These are phyloP conservation scores for Graphilbum ipis-grandicollis DNA, from an alignment of 2,329 filamentous ascomycete species.

Conservation along the genomic window DNA sequence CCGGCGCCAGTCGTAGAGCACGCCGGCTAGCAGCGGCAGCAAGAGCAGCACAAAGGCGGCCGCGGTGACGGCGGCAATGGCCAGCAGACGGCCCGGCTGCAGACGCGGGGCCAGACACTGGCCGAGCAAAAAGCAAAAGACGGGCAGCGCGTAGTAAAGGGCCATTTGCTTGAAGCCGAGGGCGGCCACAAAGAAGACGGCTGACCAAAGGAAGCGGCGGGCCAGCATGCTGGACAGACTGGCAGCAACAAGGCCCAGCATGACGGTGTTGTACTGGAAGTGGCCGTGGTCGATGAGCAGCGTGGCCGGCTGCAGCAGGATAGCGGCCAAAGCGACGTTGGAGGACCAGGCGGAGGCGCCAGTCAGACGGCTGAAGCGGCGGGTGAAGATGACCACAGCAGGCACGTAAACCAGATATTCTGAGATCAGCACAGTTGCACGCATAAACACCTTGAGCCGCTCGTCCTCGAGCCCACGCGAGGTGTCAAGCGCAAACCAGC, in stretches of 20 bases:
- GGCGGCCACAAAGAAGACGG: constrained; percentile 82
- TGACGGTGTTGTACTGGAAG: constrained; percentile 98
- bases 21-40: constrained; percentile 38
- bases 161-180: constrained; percentile 99
- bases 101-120: constrained; percentile 64
- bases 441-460: constrained; percentile 84
- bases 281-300: constrained; percentile 90
- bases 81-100: constrained; percentile 49
- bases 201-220: constrained; percentile 71
- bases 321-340: constrained; percentile 70
- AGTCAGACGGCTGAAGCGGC: constrained; percentile 60
- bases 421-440: constrained; percentile 74
- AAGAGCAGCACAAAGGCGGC: constrained; percentile 59
- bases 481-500: constrained; percentile 73
- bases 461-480: constrained; percentile 71
- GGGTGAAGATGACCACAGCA: constrained; percentile 67
- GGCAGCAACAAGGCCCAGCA: constrained; percentile 80
- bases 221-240: constrained; percentile 80
- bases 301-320: constrained; percentile 79
- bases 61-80: constrained; percentile 57
- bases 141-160: constrained; percentile 82
- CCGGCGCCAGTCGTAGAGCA: neutral
- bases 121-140: constrained; percentile 84
- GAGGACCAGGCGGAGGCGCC: constrained; percentile 68
- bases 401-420: constrained; percentile 86